These are phyloP conservation scores for Corinectria fuckeliana DNA, from an alignment of 2,329 filamentous ascomycete species.

Conservation along the genomic window DNA sequence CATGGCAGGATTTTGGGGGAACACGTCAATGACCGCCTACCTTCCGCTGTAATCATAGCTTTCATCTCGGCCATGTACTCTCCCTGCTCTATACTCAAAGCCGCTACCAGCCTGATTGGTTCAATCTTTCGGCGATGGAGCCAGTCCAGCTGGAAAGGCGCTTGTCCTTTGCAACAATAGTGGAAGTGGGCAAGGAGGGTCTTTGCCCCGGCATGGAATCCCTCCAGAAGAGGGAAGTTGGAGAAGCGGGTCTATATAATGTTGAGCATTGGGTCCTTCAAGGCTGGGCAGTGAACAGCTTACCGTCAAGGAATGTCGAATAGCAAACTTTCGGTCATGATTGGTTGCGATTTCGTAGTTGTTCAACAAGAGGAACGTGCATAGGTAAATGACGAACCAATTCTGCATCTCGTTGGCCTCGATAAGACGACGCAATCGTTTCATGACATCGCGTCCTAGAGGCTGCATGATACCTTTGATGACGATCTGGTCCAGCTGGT, in stretches of 20 bases:
- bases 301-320: background rate
- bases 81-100: background rate
- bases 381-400: background rate
- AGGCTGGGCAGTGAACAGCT: too few species aligned
- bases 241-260: background rate
- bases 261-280: background rate
- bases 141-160: background rate
- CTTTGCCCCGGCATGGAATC: background rate
- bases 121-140: background rate
- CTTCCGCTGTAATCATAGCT: background rate
- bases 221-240: background rate
- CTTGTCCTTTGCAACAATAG: background rate
- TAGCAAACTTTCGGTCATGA: background rate
- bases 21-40: background rate
- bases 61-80: background rate
- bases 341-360: background rate
- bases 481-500: background rate
- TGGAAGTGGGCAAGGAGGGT: background rate
- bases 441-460: background rate
- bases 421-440: background rate
- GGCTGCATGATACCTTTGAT: background rate
- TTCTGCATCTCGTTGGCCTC: background rate
- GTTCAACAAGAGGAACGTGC: background rate
- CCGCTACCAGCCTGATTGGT: background rate
- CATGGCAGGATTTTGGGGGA: background rate